Conservation (phyloP, 805 yeast species). For the Saturnispora diversa region DNA sequence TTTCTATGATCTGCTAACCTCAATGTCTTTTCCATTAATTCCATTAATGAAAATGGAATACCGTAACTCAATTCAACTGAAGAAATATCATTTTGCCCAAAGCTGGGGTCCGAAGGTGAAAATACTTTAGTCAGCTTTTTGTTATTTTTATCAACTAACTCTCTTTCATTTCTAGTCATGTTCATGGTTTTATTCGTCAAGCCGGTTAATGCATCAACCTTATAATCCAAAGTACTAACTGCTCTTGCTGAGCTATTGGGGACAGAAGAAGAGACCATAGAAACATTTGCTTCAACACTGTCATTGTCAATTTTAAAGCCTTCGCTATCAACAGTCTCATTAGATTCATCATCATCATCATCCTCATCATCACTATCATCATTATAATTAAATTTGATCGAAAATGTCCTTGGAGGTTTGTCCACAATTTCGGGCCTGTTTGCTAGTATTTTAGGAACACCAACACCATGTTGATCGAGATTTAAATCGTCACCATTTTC, state of each 20-base stretch:
- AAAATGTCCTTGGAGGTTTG: slow-evolving; percentile 29
- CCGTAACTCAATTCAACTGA: slow-evolving; percentile 39
- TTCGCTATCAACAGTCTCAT: background rate
- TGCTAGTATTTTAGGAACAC: slow-evolving; percentile 21
- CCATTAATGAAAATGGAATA: slow-evolving; percentile 38
- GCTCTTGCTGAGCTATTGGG: no score
- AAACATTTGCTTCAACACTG: no score
- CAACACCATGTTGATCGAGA: slow-evolving; percentile 8
- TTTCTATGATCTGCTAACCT: slow-evolving; percentile 45
- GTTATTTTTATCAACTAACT: slow-evolving; percentile 8
- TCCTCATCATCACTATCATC: slow-evolving; percentile 12
- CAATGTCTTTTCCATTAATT: slow-evolving; percentile 38
- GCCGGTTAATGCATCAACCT: slow-evolving; percentile 20
- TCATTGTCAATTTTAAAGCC: background rate
- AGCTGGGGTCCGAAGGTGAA: slow-evolving; percentile 15
- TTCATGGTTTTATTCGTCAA: slow-evolving; percentile 10
- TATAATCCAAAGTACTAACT: no score
- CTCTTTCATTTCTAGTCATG: slow-evolving; percentile 14
- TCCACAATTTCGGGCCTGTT: slow-evolving; percentile 22
- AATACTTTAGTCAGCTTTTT: slow-evolving; percentile 16
- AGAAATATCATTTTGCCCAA: slow-evolving; percentile 15
- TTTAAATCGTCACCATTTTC: slow-evolving; percentile 11
- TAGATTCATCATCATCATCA: slow-evolving; percentile 6
- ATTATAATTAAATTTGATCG: slow-evolving; percentile 23
- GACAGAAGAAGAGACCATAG: no score